These are phyloP conservation scores for Baorangia bicolor DNA, from an alignment of 768 basidiomycete species.

Conservation along the genomic window DNA sequence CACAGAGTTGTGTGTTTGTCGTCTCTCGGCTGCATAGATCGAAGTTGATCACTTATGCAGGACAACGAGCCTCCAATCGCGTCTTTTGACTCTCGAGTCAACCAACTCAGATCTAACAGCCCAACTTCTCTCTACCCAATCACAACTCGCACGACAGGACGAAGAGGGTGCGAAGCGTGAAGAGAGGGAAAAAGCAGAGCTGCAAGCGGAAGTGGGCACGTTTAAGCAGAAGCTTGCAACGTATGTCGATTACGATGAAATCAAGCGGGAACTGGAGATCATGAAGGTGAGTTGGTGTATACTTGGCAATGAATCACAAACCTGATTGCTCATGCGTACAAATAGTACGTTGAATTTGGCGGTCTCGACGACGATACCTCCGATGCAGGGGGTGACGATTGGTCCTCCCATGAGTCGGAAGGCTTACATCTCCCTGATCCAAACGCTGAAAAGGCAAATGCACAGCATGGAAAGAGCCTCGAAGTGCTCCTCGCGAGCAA, in stretches of 20 bases:
- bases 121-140: conserved; percentile 17
- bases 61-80: conserved; percentile 53
- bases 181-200: conserved; percentile 17
- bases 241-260: conserved; percentile 90
- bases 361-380: conserved; percentile 64
- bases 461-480: conserved; percentile 74
- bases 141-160: conserved; percentile 19
- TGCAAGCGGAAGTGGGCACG: conserved; percentile 66
- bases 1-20: conserved; percentile 58
- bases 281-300: conserved; percentile 72
- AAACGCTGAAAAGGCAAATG: conserved; percentile 81
- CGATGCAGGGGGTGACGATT: conserved; percentile 59
- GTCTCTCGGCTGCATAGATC: neutral
- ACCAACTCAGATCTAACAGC: conserved; percentile 31
- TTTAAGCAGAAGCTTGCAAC: conserved; percentile 68
- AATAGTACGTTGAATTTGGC: conserved; percentile 93
- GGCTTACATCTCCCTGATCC: conserved; percentile 81
- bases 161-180: conserved; percentile 17
- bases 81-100: conserved; percentile 72
- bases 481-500: conserved; percentile 90
- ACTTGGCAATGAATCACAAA: neutral
- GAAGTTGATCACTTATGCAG: conserved; percentile 7
- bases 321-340: neutral
- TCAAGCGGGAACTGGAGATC: conserved; percentile 96
- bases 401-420: conserved; percentile 41